Percentiles rank a stretch among this genome's conserved stretches.
These are phyloP conservation scores for Ophiostoma populinum DNA, from an alignment of 2,329 filamentous ascomycete genomes.

Conservation along the genomic window DNA sequence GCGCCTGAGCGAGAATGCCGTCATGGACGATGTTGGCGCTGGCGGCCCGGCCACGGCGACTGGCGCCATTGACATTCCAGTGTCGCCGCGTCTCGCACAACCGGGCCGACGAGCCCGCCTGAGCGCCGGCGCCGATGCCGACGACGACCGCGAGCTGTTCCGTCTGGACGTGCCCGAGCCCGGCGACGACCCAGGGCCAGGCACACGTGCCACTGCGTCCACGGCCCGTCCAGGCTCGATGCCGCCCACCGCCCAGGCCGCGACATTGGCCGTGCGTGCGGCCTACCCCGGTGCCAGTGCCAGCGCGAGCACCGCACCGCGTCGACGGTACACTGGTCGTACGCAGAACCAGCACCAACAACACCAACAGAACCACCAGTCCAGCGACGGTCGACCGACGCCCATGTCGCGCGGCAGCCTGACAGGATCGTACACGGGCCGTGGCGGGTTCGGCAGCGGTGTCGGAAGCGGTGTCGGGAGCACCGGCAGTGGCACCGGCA, in stretches of 20 bases:
- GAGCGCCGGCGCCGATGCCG: slow-evolving; percentile 34
- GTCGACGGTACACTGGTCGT: slow-evolving; percentile 8
- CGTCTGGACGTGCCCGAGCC: slow-evolving; percentile 23
- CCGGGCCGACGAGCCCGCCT: slow-evolving; percentile 26
- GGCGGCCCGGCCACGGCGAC: background rate
- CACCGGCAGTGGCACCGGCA: slow-evolving; percentile 22
- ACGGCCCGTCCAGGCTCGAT: background rate
- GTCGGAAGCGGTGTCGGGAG: slow-evolving; percentile 20
- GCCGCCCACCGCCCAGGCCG: background rate
- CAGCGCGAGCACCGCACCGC: background rate
- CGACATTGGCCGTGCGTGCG: slow-evolving; percentile 2
- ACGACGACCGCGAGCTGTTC: slow-evolving; percentile 45
- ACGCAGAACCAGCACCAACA: background rate
- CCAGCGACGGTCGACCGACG: slow-evolving; percentile 17
- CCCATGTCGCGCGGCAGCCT: slow-evolving; percentile 30
- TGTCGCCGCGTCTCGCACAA: slow-evolving; percentile 43
- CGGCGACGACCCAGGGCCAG: no score
- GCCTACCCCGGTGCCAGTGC: background rate
- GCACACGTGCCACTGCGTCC: background rate
- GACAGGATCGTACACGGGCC: slow-evolving; percentile 18
- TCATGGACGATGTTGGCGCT: slow-evolving; percentile 43
- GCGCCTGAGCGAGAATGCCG: slow-evolving; percentile 78
- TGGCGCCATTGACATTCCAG: slow-evolving; percentile 52
- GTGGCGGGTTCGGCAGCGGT: slow-evolving; percentile 2
- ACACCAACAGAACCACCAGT: slow-evolving; percentile 3